Evolutionary conservation across 495 filamentous ascomycete species (phyloP), one percentile per base, ranked within the genome.

Genomic region (Neurospora cerealis): DNA sequence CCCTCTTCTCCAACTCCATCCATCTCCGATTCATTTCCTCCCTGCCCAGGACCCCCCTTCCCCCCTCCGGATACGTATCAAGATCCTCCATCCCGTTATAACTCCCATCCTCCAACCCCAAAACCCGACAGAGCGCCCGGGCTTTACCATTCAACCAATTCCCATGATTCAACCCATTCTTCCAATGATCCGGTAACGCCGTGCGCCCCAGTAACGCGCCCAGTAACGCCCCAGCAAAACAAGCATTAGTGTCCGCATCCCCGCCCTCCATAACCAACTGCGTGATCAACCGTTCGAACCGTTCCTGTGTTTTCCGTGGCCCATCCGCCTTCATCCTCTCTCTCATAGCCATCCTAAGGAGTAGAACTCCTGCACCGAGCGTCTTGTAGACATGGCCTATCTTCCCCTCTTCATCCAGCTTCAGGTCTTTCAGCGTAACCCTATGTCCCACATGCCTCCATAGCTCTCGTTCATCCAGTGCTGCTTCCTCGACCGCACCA

Each of bases 331-430:
- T 62, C 21, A 70, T 73, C 36, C 74, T 38, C 48, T 69, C 74
- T 6, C 80, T 70, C 36, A 87, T 82, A 4, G 81, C 83, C 42
- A 78, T 54, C 9, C 85, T 74, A 24, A 87, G 73, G 2, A 79
- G 66, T 24, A 84, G 40, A 10, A 87, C 74, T 5, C 82, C 85
- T 0, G 82, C 75, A 4, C 84, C 85, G 2, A 87, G 77, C 3
- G 80, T 78, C 79, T 87, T 87, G 74, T 85, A 86, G 42, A 86
- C 84, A 76, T 86, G 86, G n/a, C 85, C 85, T 73, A 86, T 86
- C 41, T 77, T 78, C 46, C 41, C 54, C 28, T 71, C 73, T 39
- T 81, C 80, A 72, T 87, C 85, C 38, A 86, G 75, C 71, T 83
- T 66, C 71, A 87, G 72, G 5, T 78, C 80, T 5, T 78, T 75